Conservation (phyloP, 495 filamentous ascomycete genomes). For the Penicillium waksmanii region DNA sequence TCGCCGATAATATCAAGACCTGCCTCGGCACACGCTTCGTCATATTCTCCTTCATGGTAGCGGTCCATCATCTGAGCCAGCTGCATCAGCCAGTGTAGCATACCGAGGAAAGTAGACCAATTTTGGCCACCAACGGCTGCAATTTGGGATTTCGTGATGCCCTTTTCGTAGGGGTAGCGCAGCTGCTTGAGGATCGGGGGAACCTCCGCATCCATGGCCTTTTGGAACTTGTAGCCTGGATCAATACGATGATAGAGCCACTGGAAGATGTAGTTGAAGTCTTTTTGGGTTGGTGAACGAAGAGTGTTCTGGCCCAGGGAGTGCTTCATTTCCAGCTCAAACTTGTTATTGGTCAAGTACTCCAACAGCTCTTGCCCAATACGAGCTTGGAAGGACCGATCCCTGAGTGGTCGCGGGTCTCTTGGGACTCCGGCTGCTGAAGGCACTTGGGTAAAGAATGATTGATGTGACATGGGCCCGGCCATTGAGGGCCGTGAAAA, state of each 20-base stretch:
- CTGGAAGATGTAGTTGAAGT: constrained; percentile 96
- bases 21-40: constrained; percentile 83
- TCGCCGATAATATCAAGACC: constrained; percentile 87
- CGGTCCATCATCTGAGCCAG: constrained; percentile 87
- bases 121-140: constrained; percentile 93
- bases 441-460: constrained; percentile 88
- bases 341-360: constrained; percentile 86
- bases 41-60: constrained; percentile 74
- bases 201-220: constrained; percentile 91
- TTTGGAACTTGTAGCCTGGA: constrained; percentile 86
- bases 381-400: constrained; percentile 74
- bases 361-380: constrained; percentile 90
- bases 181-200: constrained; percentile 88
- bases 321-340: constrained; percentile 97
- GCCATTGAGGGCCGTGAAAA: constrained; percentile 72
- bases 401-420: constrained; percentile 88
- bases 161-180: constrained; percentile 91
- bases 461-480: constrained; percentile 71
- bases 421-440: constrained; percentile 74
- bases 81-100: constrained; percentile 99
- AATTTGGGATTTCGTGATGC: constrained; percentile 93
- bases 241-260: constrained; percentile 97
- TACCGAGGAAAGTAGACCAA: constrained; percentile 89
- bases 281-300: constrained; percentile 94
- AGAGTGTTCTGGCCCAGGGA: constrained; percentile 83